Evolutionary conservation across 441 rosid genomes (phyloP).

Genomic region (Corymbia citriodora): DNA sequence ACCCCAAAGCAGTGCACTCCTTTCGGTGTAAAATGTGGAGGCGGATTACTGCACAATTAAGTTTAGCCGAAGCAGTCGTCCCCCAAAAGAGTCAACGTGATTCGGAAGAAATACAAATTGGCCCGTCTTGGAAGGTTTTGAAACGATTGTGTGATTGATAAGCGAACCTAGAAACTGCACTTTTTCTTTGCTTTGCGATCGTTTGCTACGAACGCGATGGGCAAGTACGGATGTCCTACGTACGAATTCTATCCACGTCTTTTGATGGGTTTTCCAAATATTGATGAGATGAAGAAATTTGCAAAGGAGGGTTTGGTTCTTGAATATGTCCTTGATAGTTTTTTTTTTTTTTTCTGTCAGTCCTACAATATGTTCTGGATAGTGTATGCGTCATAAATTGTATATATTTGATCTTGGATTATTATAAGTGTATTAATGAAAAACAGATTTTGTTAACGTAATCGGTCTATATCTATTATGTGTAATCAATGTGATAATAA

Average conservation of each 20-base stretch:
- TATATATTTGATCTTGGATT: too few species aligned
- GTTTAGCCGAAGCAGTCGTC: not conserved
- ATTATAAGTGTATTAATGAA: not conserved
- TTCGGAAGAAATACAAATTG: not conserved
- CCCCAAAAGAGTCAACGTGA: not conserved
- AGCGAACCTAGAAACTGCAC: not conserved
- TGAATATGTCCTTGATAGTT: too few species aligned
- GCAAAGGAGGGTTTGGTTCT: not conserved
- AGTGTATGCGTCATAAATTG: too few species aligned
- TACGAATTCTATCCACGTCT: not conserved
- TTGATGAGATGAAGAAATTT: not conserved
- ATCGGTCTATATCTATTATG: accelerated
- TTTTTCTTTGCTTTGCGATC: not conserved
- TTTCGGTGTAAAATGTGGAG: not conserved
- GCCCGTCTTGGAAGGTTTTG: not conserved
- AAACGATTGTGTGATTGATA: not conserved
- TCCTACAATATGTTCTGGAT: too few species aligned
- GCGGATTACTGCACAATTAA: not conserved
- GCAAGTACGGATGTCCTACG: not conserved
- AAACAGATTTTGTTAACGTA: not conserved
- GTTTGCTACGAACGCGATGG: not conserved
- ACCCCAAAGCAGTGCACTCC: not conserved
- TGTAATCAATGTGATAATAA: not conserved
- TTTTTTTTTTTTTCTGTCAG: too few species aligned
- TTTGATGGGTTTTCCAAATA: not conserved